phyloP scores from a whole-genome alignment of 306 rosid genomes.

The Betula pendula region DNA sequence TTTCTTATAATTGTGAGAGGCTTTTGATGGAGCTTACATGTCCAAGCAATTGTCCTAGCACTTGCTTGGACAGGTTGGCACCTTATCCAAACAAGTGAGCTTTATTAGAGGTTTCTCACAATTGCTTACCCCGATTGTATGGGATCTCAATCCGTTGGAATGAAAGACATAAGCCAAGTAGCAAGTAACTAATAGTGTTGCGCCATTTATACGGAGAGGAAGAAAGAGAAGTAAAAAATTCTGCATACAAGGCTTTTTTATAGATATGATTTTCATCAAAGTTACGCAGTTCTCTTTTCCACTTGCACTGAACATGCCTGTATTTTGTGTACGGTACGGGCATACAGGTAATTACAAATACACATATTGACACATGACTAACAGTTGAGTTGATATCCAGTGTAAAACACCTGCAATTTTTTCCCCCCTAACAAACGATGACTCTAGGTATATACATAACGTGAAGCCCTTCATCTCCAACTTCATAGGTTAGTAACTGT shows the following conservation, averaged over 20 bases:
- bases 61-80: no score
- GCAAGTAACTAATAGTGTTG: no score
- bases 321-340: background rate
- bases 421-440: background rate
- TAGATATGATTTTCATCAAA: background rate
- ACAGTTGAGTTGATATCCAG: background rate
- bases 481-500: conserved; percentile 27
- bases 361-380: background rate
- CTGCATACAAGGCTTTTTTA: background rate
- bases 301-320: background rate
- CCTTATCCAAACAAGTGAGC: no score
- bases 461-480: conserved; percentile 18
- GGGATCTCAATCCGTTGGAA: no score
- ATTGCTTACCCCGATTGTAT: no score
- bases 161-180: no score
- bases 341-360: background rate
- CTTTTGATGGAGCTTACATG: no score
- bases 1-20: no score
- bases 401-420: background rate
- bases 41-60: no score
- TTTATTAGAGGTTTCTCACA: no score
- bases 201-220: background rate
- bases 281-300: background rate
- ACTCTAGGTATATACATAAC: background rate
- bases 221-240: background rate